Evolutionary conservation across 2,329 filamentous ascomycete species (phyloP).

Genomic region (Pseudogymnoascus pannorum): DNA sequence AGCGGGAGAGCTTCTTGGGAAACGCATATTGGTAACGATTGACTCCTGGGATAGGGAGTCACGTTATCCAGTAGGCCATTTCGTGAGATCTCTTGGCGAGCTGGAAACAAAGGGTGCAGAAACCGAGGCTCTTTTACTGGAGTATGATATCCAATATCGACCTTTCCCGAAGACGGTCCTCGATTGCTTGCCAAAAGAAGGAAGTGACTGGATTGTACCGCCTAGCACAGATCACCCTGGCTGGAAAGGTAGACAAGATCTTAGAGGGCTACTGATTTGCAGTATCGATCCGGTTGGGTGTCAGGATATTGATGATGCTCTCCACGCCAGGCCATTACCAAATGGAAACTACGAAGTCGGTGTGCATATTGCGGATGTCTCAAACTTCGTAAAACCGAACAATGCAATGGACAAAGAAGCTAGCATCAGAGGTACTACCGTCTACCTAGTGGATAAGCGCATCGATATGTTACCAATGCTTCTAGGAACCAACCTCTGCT

Average conservation of each 20-base stretch:
- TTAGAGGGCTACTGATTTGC: conserved; percentile 82
- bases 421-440: conserved; percentile 87
- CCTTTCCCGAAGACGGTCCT: conserved; percentile 94
- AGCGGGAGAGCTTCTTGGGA: conserved; percentile 78
- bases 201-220: conserved; percentile 90
- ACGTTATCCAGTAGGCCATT: conserved; percentile 85
- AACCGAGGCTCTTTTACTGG: conserved; percentile 86
- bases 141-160: conserved; percentile 96
- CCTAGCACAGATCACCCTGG: conserved; percentile 70
- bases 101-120: conserved; percentile 96
- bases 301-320: conserved; percentile 95
- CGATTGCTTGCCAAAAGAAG: conserved; percentile 84
- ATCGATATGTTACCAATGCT: conserved; percentile 99
- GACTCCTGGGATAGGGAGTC: conserved; percentile 94
- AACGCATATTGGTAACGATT: conserved; percentile 86
- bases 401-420: conserved; percentile 97
- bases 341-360: conserved; percentile 96
- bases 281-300: conserved; percentile 95
- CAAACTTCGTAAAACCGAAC: conserved; percentile 93
- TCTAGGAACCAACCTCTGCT: conserved; percentile 92
- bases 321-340: conserved; percentile 75
- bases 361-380: conserved; percentile 98
- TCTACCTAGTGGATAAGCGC: conserved; percentile 96
- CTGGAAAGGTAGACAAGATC: conserved; percentile 78
- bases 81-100: conserved; percentile 86